Evolutionary conservation across 306 rosid genomes (phyloP), one percentile per base, ranked within the genome.

Genomic region (Fagus sylvatica): DNA sequence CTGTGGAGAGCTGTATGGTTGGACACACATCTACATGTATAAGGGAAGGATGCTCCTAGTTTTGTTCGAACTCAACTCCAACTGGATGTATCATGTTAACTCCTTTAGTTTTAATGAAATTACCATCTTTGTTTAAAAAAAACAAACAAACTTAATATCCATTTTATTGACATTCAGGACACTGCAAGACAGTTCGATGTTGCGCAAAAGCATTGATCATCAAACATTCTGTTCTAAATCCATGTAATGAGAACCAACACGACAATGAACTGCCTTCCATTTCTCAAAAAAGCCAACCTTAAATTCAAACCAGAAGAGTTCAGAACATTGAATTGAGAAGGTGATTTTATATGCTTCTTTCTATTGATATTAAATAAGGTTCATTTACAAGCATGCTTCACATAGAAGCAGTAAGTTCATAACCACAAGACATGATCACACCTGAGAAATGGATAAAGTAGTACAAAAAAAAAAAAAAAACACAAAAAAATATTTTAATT

Each of bases 351-450:
- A 74, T 81, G 57, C 85, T 76, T 85, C 84, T 86, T 78, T 79
- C 81, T 83, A 60, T 76, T 77, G 79, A 78, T 74, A 82, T 42
- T 54, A 78, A 81, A 81, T 74, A 82, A 79, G 74, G 76, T 89
- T 88, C 79, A 82, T 87, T 48, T 86, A 90, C 96, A 89, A 84
- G 81, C 82, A 81, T 84, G 87, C 93, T 78, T 78, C 85, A 42
- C 80, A 53, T 82, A 78, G 82, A 34, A 84, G 81, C 82, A 77
- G 72, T 43, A 65, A 48, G 80, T 78, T 80, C 67, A 39, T 48
- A 84, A 82, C 57, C 86, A 76, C 76, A 40, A 64, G 72, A 60
- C 75, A 70, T 46, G 16, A 62, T 22, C 28, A 22, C 87, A 80
- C 75, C 34, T 33, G 71, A 82, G 78, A 78, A 71, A 76, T 69